Percentiles rank a stretch among this genome's conserved stretches.
Evolutionary conservation across 176 grass and related monocot genomes (phyloP).

Genomic region (Chrysopogon serrulatus): DNA sequence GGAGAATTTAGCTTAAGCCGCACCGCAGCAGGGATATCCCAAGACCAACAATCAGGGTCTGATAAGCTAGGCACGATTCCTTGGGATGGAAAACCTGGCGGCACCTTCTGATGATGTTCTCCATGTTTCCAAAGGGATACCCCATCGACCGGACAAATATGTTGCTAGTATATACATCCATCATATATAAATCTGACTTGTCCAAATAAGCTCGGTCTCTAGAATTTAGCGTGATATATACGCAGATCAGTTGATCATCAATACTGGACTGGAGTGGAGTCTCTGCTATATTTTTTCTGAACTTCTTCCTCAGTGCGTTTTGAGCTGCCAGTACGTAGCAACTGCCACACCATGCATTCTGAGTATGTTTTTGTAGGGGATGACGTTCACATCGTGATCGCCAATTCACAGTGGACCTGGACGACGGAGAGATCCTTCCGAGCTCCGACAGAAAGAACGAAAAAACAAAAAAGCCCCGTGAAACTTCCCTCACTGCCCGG

Average conservation of each 20-base stretch:
- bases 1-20: not conserved
- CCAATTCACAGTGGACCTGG: not conserved
- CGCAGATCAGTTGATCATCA: not conserved
- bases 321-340: too few relatives aligned
- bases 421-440: not conserved
- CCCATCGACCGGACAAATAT: not conserved
- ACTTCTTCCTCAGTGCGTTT: not conserved
- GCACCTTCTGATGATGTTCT: not conserved
- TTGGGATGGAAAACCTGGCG: too few relatives aligned
- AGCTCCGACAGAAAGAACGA: slow-evolving; percentile 11
- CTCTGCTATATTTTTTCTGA: not conserved
- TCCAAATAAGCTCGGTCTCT: not conserved
- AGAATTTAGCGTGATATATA: not conserved
- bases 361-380: not conserved
- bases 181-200: too few relatives aligned
- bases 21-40: not conserved
- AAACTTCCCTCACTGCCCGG: slow-evolving; percentile 13
- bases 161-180: not conserved
- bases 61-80: not conserved
- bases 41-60: not conserved
- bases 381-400: not conserved
- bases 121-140: not conserved
- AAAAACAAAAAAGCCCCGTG: not conserved
- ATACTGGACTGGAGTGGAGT: not conserved
- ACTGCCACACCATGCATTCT: not conserved